Evolutionary conservation across 169 alveolate genomes (phyloP).

Genomic region (Plasmodium inui): DNA sequence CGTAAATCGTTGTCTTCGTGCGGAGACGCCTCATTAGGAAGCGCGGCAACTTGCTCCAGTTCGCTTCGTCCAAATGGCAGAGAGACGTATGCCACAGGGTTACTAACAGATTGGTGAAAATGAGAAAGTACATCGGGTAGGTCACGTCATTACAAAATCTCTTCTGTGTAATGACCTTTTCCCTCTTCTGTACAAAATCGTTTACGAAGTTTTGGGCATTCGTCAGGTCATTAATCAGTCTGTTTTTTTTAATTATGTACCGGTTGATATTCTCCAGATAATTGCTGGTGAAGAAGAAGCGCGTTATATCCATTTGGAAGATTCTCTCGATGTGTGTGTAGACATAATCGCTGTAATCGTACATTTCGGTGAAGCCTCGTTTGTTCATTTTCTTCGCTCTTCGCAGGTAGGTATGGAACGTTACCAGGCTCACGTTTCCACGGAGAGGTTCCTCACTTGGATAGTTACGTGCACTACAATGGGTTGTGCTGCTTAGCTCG

Average conservation of each 20-base stretch:
- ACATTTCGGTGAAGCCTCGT: slow-evolving; percentile 39
- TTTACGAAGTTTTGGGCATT: slow-evolving; percentile 24
- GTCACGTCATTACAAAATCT: slow-evolving; percentile 23
- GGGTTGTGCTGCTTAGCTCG: background rate
- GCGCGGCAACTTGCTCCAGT: background rate
- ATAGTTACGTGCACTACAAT: background rate
- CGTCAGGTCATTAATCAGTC: slow-evolving; percentile 19
- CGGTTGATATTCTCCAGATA: slow-evolving; percentile 39
- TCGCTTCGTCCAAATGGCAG: background rate
- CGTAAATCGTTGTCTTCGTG: background rate
- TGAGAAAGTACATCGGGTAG: slow-evolving; percentile 29
- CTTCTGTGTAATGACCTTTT: slow-evolving; percentile 18
- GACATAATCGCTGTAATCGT: slow-evolving; percentile 44
- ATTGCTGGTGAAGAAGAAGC: slow-evolving; percentile 25
- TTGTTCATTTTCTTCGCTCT: slow-evolving; percentile 26
- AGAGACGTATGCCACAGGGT: background rate
- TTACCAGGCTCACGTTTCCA: background rate
- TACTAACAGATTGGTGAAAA: slow-evolving; percentile 26
- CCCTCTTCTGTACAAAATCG: slow-evolving; percentile 38
- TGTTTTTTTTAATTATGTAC: slow-evolving; percentile 19
- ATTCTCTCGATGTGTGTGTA: slow-evolving; percentile 1
- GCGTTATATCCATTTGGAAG: slow-evolving; percentile 8
- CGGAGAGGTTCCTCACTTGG: background rate
- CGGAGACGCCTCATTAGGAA: background rate
- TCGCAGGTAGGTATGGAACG: slow-evolving; percentile 25